A percentile compares a stretch with the other conserved stretches of the same genome.
These are phyloP conservation scores for Macrophomina tecta DNA, from an alignment of 2,329 filamentous ascomycete species.

Conservation along the genomic window DNA sequence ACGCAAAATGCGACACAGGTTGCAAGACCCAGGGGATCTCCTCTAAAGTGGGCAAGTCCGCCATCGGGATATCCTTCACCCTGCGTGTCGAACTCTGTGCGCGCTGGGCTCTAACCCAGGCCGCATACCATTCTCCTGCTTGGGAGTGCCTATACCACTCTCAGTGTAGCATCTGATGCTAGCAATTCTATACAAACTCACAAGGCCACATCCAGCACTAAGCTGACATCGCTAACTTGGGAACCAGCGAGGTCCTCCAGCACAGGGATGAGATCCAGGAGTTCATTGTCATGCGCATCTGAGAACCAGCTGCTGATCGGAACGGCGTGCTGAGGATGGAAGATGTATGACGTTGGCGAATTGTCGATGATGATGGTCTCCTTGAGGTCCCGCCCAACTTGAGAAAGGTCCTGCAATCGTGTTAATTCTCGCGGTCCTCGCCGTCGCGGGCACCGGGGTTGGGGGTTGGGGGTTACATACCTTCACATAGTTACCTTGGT, in stretches of 20 bases:
- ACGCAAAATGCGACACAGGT: not conserved
- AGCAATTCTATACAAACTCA: slow-evolving; percentile 42
- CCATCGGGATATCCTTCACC: not conserved
- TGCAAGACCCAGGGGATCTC: not conserved
- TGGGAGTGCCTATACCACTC: slow-evolving; percentile 16
- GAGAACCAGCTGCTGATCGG: slow-evolving; percentile 99
- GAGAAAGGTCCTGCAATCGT: slow-evolving; percentile 76
- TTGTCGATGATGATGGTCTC: slow-evolving; percentile 99
- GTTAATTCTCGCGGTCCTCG: not conserved
- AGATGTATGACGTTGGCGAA: slow-evolving; percentile 98
- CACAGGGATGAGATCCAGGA: slow-evolving; percentile 95
- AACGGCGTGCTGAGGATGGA: slow-evolving; percentile 97
- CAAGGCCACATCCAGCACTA: slow-evolving; percentile 88
- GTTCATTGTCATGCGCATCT: slow-evolving; percentile 98
- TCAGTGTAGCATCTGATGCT: slow-evolving; percentile 23
- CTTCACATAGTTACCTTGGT: slow-evolving; percentile 99
- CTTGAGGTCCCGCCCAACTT: slow-evolving; percentile 91
- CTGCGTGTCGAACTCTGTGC: not conserved
- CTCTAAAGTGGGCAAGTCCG: slow-evolving; percentile 6
- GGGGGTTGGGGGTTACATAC: slow-evolving; percentile 38
- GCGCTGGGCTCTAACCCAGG: slow-evolving; percentile 5
- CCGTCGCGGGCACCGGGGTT: no score
- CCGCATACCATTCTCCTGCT: slow-evolving; percentile 2
- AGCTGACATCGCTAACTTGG: slow-evolving; percentile 92
- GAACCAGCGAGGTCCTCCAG: slow-evolving; percentile 92